Conservation (phyloP, 1,284 basidiomycete species). For the Schizophyllum amplum region DNA sequence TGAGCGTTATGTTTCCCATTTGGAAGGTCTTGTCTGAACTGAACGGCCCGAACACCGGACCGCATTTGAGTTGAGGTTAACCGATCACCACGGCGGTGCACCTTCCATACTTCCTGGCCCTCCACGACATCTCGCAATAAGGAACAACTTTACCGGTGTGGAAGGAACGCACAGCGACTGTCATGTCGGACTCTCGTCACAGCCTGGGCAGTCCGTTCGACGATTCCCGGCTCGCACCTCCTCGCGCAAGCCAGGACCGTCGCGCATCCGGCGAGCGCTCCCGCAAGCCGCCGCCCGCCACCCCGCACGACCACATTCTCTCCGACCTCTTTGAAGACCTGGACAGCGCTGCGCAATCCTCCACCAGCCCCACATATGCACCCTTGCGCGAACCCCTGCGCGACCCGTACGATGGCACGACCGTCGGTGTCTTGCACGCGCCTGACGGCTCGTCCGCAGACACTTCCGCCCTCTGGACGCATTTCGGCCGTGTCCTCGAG, state of each 20-base stretch:
- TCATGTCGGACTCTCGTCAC: neutral
- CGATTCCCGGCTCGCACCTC: neutral
- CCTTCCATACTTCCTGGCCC: too few relatives aligned
- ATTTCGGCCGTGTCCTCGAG: slow-evolving; percentile 55
- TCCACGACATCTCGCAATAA: too few relatives aligned
- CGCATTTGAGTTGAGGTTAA: too few relatives aligned
- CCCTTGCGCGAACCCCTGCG: neutral
- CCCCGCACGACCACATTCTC: neutral
- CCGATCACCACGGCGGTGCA: too few relatives aligned
- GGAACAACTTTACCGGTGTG: too few relatives aligned
- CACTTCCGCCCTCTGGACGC: slow-evolving; percentile 43
- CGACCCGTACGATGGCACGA: slow-evolving; percentile 11
- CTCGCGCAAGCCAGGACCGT: neutral
- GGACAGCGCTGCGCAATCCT: neutral
- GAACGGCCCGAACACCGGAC: too few relatives aligned
- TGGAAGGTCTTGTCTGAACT: too few relatives aligned
- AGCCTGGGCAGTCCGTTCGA: neutral
- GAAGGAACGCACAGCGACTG: too few relatives aligned
- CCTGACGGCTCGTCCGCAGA: slow-evolving; percentile 14
- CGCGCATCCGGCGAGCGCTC: neutral
- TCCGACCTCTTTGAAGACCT: neutral
- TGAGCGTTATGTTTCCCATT: too few relatives aligned
- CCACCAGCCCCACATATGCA: neutral
- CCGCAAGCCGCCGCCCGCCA: neutral
- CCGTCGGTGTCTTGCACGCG: slow-evolving; percentile 20